Conservation (phyloP, 2,329 filamentous ascomycete genomes). For the Alternaria arborescens region DNA sequence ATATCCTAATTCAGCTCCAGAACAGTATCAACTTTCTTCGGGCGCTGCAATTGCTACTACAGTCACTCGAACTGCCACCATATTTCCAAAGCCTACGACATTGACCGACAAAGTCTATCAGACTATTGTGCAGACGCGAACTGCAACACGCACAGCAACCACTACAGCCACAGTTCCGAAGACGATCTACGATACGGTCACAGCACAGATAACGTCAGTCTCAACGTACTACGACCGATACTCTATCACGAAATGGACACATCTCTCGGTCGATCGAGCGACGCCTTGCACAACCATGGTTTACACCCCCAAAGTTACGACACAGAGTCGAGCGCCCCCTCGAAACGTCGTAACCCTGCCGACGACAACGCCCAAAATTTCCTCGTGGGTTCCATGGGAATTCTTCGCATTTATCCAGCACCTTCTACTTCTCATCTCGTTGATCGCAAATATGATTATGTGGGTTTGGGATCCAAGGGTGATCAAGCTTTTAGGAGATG, state of each 20-base stretch:
- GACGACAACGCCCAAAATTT: not conserved
- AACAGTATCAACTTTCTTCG: not conserved
- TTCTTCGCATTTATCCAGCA: not conserved
- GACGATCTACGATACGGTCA: constrained; percentile 2
- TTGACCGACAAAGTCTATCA: constrained; percentile 3
- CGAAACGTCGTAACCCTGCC: not conserved
- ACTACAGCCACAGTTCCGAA: not conserved
- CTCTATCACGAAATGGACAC: constrained; percentile 6
- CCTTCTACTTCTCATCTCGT: not conserved
- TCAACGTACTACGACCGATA: not conserved
- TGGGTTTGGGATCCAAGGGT: not conserved
- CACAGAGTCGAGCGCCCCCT: not conserved
- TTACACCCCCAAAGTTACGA: not conserved
- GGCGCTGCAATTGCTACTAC: not conserved
- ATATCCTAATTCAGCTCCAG: not conserved
- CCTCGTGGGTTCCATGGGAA: not conserved
- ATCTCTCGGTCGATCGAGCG: not conserved
- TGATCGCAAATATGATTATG: not conserved
- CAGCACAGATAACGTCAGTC: constrained; percentile 1
- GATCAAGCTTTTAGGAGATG: not conserved
- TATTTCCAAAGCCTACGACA: not conserved
- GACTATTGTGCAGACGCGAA: not conserved
- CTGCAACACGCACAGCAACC: not conserved
- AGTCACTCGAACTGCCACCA: constrained; percentile 2
- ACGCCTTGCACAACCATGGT: not conserved